Evolutionary conservation across 78 protist species (phyloP), one percentile per base, ranked within the genome.

Genomic region (Anaeramoeba flamelloides): DNA sequence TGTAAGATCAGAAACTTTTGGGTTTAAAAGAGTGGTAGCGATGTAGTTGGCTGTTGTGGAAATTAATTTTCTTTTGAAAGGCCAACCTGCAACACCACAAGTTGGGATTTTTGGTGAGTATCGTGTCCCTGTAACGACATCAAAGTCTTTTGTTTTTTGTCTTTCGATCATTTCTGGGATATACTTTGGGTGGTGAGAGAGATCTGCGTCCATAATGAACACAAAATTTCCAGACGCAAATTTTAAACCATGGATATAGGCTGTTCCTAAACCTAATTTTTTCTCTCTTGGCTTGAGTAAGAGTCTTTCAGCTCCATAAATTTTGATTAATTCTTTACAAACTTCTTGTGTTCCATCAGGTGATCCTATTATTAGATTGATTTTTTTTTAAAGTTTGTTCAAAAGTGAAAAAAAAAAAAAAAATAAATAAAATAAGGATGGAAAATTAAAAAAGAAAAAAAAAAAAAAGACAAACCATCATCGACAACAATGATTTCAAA

Each of bases 51-150:
- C 96, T 77, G 81, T 2, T 85, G 90, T 74, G 77, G 87, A 40
- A 26, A 85, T 81, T 22, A 92, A 41, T 41, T 89, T 89, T 36
- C 96, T 78, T 39, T 75, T 4, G 69, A 90, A 41, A 79, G 85
- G 81, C 96, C 96, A 93, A 17, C 96, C 96, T 41, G 84, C 87
- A 3, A 91, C 94, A 64, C 94, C 93, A 34, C 94, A 92, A 36
- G 86, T 89, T n/a, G n/a, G n/a, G n/a, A n/a, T n/a, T n/a, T n/a
- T n/a, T 26, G n/a, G 17, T n/a, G 33, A 75, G 78, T 93, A 93
- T 33, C 96, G 80, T 1, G 96, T 93, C 34, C 96, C 96, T 30
- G 94, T 85, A 31, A 93, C 92, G 41, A 93, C 81, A 33, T 93
- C 96, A 26, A 17, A 53, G 8, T 53, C 69, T 53, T 17, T 26